Base-by-base conservation (phyloP, 371 early-diverging fungal genomes). In the Mucor velutinosus region DNA sequence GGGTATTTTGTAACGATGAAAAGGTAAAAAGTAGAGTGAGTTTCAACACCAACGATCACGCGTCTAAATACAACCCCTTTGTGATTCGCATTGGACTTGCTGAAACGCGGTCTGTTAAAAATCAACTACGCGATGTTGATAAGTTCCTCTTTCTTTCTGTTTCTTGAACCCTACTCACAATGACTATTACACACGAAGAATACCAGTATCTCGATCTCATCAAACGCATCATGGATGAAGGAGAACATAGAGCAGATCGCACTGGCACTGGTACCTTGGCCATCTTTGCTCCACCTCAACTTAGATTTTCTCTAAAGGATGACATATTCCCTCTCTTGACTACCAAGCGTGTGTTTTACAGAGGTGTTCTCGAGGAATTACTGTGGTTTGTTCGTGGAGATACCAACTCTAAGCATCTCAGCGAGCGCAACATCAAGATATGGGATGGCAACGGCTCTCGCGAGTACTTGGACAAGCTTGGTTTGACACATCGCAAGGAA, bases 391-490 rank as follows among this genome's bases (percentile, higher is more conserved):
- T 99, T 27, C 89, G 92, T 37, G 99, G 96, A 2, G 92, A 95
- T 41, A 99, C 99, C 17, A 93, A 99, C 76, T 88, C 92, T 10
- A 84, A 85, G 25, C 84, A 93, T 25, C 82, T 99, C 41, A 78
- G 87, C 47, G 93, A 88, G 17, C 95, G 95, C 66, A 90, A 89
- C 27, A 85, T 99, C 57, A 89, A 96, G 60, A 99, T 99, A 65
- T 99, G 99, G 99, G 97, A 99, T 66, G 96, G 93, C 35, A 99
- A 99, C 81, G 96, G 97, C 33, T 92, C 94, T 1, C 89, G 98
- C 27, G 96, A 92, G 74, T 97, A 87, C 67, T 83, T 99, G 23
- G 99, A 98, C 76, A 84, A 86, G 47, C 71, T 91, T 8, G 99
- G 99, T 0, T 81, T 99, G 25, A 41, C 75, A 1, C 79, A 97